Evolutionary conservation across 768 basidiomycete species (phyloP), one percentile per base, ranked within the genome.

Genomic region (Boletus sensibilis): DNA sequence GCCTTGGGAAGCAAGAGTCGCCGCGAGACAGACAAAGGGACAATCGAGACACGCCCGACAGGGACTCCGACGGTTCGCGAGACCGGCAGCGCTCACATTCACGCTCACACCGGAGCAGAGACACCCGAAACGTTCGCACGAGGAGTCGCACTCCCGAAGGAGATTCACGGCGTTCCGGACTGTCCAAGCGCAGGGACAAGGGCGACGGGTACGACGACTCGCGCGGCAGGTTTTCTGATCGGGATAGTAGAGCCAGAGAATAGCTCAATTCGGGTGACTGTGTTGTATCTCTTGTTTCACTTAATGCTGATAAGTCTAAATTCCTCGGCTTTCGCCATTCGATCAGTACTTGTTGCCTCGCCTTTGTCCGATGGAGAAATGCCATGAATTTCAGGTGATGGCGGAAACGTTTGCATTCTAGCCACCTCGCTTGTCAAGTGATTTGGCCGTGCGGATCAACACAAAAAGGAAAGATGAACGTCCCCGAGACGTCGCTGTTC

Each of bases 1-100:
- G 73, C 41, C 69, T 88, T 45, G 72, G 13, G 35, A 55, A 25
- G 47, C 53, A 41, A 49, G 59, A 57, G 53, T 31, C 70, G 34
- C 65, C 73, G n/a, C 65, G 45, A 13, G 70, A 66, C 41, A 57
- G 56, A 12, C 42, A 25, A 27, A 39, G 27, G 48, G 47, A 58
- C 10, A 5, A 56, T 23, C 55, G 50, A 44, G 60, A 56, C 23
- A 20, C 42, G 11, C 43, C 45, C 27, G 70, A 62, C 20, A 44
- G 40, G 37, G 60, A 64, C 25, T 46, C 60, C 10, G 61, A 59
- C 31, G 57, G 39, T 49, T 53, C 43, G 7, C 56, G 46, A 33
- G 53, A 48, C 27, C 53, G 42, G 14, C 50, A 20, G n/a, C 68
- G 58, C 39, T 65, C 65, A 37, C 58, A 1, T 5, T 62, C 69